These are phyloP conservation scores for Cinnamomum micranthum DNA, from an alignment of 164 flowering plant genomes.

Conservation along the genomic window DNA sequence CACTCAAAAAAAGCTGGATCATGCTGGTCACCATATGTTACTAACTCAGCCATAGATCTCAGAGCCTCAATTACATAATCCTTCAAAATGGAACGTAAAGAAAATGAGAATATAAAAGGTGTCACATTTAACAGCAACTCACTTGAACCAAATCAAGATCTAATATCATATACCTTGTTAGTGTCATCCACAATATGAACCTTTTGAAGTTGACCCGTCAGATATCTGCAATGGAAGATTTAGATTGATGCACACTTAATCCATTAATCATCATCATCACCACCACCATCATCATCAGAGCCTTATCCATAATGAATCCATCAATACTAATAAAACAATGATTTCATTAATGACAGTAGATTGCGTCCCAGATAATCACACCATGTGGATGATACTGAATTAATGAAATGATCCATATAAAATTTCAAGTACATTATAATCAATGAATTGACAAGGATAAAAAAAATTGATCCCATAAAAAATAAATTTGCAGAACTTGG, in stretches of 20 bases:
- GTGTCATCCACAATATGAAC: conserved; percentile 77
- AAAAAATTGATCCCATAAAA: not conserved
- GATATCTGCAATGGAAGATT: conserved; percentile 46
- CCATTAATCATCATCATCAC: not conserved
- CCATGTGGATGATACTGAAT: not conserved
- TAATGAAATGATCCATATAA: too few species aligned
- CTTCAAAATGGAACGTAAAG: conserved; percentile 32
- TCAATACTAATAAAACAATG: too few species aligned
- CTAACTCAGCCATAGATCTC: conserved; percentile 89
- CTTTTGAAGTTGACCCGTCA: conserved; percentile 75
- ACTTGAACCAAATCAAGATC: not conserved
- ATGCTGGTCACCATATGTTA: conserved; percentile 98
- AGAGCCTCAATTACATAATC: conserved; percentile 91
- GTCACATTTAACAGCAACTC: not conserved
- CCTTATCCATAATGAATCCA: too few species aligned
- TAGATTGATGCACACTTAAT: not conserved
- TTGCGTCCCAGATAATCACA: not conserved
- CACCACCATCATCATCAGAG: too few species aligned
- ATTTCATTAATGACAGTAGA: too few species aligned
- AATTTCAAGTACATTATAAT: not conserved
- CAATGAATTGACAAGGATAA: too few species aligned
- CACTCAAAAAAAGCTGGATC: conserved; percentile 89
- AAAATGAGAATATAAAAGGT: not conserved
- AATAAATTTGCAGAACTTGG: too few species aligned
- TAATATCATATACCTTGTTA: conserved; percentile 62